A percentile compares a stretch with the other conserved stretches of the same genome.
phyloP scores from a whole-genome alignment of 306 rosid species.

The Astragalus glycyphyllos region DNA sequence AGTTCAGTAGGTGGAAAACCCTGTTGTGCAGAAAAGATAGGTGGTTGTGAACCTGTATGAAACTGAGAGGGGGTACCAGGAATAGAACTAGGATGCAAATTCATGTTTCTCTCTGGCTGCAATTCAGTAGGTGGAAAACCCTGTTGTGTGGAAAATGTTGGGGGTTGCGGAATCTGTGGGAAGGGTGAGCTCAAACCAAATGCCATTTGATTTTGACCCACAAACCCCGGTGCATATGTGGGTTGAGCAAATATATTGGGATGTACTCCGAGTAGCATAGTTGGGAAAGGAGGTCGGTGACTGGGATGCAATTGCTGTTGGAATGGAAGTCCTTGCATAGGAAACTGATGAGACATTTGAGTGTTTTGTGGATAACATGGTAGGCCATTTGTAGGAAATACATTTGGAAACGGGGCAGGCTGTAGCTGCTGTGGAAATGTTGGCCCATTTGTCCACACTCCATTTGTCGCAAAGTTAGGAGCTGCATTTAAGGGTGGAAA shows the following conservation, averaged over 20 bases:
- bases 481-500: constrained; percentile 50
- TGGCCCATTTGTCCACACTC: constrained; percentile 62
- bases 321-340: constrained; percentile 53
- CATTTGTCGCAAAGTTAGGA: constrained; percentile 48
- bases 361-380: constrained; percentile 61
- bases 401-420: constrained; percentile 51
- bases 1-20: constrained; percentile 47
- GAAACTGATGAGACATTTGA: constrained; percentile 58
- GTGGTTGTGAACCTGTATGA: constrained; percentile 46
- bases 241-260: constrained; percentile 55
- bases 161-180: constrained; percentile 44
- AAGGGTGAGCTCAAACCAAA: constrained; percentile 57
- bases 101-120: constrained; percentile 47
- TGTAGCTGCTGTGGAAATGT: constrained; percentile 52
- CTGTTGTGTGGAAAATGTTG: constrained; percentile 42
- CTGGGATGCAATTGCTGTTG: constrained; percentile 56
- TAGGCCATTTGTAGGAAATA: constrained; percentile 55
- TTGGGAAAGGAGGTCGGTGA: constrained; percentile 44
- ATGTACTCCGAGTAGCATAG: constrained; percentile 46
- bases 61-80: constrained; percentile 54
- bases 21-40: constrained; percentile 43
- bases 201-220: constrained; percentile 60
- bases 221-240: constrained; percentile 49
- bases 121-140: constrained; percentile 46
- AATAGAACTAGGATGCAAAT: constrained; percentile 40